Conservation (phyloP, 2,329 filamentous ascomycete species). For the Fusarium beomiforme region DNA sequence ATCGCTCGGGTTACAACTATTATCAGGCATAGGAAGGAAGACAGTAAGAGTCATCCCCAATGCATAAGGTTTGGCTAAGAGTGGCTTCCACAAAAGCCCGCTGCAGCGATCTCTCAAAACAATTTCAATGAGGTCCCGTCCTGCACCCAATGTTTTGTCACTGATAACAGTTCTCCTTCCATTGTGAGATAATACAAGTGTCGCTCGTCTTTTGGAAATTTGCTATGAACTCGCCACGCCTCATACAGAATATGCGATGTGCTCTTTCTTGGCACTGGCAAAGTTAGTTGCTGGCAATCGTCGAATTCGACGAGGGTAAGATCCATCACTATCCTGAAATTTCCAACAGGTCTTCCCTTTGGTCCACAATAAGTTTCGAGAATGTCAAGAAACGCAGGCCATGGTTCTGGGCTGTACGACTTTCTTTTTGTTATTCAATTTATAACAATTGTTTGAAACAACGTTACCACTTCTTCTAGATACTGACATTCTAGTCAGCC, state of each 20-base stretch:
- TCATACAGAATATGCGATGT: not conserved
- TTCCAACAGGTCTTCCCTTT: not conserved
- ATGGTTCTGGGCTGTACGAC: not conserved
- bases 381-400: slow-evolving; percentile 2
- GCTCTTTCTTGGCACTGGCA: not conserved
- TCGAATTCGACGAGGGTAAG: not conserved
- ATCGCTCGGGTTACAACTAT: no score
- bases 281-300: not conserved
- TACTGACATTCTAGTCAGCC: slow-evolving; percentile 8
- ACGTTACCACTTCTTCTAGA: not conserved
- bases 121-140: no score
- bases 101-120: no score
- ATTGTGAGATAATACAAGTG: not conserved
- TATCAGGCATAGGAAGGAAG: not conserved
- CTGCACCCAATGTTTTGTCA: no score
- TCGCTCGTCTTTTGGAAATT: no score
- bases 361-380: slow-evolving; percentile 21
- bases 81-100: no score
- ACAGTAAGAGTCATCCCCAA: no score
- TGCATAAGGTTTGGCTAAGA: no score
- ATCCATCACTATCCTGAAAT: no score
- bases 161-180: no score
- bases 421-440: not conserved
- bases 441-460: not conserved
- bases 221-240: not conserved